Percentiles rank a stretch among this genome's conserved stretches.
These are phyloP conservation scores for Boletus sp. DNA, from an alignment of 768 basidiomycete species.

Conservation along the genomic window DNA sequence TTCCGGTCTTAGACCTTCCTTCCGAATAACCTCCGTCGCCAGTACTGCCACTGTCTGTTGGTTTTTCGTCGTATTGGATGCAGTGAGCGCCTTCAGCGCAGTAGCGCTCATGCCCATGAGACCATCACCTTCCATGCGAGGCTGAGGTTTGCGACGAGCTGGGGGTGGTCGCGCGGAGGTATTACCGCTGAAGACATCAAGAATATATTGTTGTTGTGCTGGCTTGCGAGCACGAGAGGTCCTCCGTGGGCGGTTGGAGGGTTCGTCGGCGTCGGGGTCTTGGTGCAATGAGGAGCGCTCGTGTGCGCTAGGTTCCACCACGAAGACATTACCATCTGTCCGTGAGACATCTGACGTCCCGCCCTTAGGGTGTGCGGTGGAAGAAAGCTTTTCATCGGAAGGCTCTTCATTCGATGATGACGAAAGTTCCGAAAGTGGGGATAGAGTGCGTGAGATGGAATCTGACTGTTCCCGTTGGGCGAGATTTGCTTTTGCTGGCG, in stretches of 20 bases:
- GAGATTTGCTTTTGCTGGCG: slow-evolving; percentile 16
- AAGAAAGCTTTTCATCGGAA: background rate
- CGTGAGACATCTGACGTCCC: background rate
- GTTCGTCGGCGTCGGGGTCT: slow-evolving; percentile 1
- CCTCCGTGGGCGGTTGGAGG: slow-evolving; percentile 37
- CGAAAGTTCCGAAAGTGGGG: slow-evolving; percentile 26
- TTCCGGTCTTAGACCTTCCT: slow-evolving; percentile 67
- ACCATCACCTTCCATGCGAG: slow-evolving; percentile 35
- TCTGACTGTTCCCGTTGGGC: slow-evolving; percentile 4
- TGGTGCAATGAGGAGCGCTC: slow-evolving; percentile 11
- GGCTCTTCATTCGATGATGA: slow-evolving; percentile 19
- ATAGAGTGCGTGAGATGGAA: slow-evolving; percentile 2
- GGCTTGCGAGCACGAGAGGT: slow-evolving; percentile 50
- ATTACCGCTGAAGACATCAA: slow-evolving; percentile 38
- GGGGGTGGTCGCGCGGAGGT: slow-evolving; percentile 28
- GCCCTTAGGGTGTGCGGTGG: background rate
- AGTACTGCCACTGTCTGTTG: slow-evolving; percentile 61
- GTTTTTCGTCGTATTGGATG: slow-evolving; percentile 68
- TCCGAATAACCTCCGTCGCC: slow-evolving; percentile 68
- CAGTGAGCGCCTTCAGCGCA: slow-evolving; percentile 67
- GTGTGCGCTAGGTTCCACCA: slow-evolving; percentile 7
- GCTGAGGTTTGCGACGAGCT: slow-evolving; percentile 44
- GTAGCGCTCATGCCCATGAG: slow-evolving; percentile 68
- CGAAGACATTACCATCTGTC: slow-evolving; percentile 1
- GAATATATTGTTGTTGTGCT: slow-evolving; percentile 30